Evolutionary conservation across 495 filamentous ascomycete species (phyloP), one percentile per base, ranked within the genome.

Genomic region (Penicillium chermesinum): DNA sequence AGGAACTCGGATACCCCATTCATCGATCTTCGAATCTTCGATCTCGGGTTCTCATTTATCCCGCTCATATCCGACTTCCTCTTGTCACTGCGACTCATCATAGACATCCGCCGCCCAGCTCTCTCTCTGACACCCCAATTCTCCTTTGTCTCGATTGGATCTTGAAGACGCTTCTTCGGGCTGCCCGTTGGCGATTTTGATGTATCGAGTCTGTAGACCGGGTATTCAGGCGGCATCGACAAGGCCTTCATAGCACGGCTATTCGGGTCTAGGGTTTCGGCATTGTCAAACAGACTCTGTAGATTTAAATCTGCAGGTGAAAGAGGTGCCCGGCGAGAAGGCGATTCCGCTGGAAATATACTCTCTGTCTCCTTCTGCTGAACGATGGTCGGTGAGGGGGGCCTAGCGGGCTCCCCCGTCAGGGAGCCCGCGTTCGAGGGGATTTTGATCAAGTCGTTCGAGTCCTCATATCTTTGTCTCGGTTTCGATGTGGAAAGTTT

Each of bases 371-470:
- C 21, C 8, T 53, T 46, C 14, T 49, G 49, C 3, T 50, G 52
- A 2, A 58, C 47, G 16, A 46, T 47, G 8, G 58, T 59, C 0
- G 25, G 25, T 13, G 47, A 41, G 0, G 58, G 58, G 0, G 48
- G 49, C 13, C 50, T 44, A 25, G 57, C 61, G 10, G 54, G 47
- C n/a, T 35, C 35, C 21, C 40, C 46, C 1, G 43, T 41, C 13
- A 50, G 44, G 7, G 57, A 61, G 16, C 34, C 33, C 12, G 41
- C 30, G 12, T 52, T 48, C 2, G 51, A 63, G 1, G 40, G 38
- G 9, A 50, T 46, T 35, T 52, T 52, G 47, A 63, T 61, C n/a
- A 63, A 32, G 14, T 63, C 58, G 16, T 61, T 61, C 3, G 48
- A 41, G 32, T 63, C 60, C 14, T 60, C 57, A 25, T 58, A 52